These are phyloP conservation scores for Pinus albicaulis DNA, from an alignment of 75 land plant genomes.

Conservation along the genomic window DNA sequence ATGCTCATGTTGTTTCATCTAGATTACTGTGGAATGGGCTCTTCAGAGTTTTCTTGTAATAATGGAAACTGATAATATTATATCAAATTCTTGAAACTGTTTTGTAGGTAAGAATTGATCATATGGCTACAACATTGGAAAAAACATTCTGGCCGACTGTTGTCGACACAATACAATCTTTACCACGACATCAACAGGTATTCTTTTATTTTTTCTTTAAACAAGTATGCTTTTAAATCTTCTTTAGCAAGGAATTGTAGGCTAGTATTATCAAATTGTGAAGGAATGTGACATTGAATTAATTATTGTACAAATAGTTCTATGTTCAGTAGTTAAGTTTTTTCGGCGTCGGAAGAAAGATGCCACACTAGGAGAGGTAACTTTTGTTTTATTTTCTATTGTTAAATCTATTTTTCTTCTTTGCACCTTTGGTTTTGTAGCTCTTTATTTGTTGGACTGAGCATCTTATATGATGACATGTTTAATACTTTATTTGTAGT, in stretches of 20 bases:
- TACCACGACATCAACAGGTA: conserved; percentile 98
- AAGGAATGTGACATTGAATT: not conserved
- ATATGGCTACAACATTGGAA: conserved; percentile 81
- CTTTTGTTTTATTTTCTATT: not conserved
- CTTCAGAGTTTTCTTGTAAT: not conserved
- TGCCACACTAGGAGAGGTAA: conserved; percentile 77
- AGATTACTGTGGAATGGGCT: not conserved
- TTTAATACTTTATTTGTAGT: not conserved
- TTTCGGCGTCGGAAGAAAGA: conserved; percentile 71
- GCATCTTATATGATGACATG: not conserved
- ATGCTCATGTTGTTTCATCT: not conserved
- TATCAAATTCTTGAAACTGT: not conserved
- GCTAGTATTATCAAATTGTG: not conserved
- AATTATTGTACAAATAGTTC: conserved; percentile 56
- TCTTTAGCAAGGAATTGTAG: not conserved
- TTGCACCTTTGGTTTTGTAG: too few species aligned
- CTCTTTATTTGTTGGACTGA: too few species aligned
- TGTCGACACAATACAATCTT: conserved; percentile 80
- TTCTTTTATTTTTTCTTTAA: too few species aligned
- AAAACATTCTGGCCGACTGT: conserved; percentile 67
- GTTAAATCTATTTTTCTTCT: not conserved
- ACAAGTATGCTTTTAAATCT: not conserved
- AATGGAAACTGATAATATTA: not conserved
- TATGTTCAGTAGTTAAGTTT: conserved; percentile 80
- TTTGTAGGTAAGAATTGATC: conserved; percentile 78